phyloP scores from a whole-genome alignment of 2,329 filamentous ascomycete species.

The Trichoderma asperellum region DNA sequence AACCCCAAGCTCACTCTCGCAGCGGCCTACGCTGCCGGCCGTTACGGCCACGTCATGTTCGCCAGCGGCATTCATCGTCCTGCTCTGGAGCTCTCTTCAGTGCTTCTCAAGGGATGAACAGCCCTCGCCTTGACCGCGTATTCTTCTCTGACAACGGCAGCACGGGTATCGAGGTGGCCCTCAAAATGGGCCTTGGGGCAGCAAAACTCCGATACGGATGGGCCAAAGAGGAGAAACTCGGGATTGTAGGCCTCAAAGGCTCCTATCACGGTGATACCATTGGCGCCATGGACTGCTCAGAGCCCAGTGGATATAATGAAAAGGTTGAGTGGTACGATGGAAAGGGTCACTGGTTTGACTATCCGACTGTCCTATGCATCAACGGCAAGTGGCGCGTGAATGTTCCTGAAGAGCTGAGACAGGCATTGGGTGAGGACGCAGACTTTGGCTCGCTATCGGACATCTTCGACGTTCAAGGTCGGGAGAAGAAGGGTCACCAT shows the following conservation, averaged over 20 bases:
- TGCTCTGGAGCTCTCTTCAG: slow-evolving; percentile 69
- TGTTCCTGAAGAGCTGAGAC: slow-evolving; percentile 54
- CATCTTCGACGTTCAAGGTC: slow-evolving; percentile 62
- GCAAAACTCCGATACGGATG: slow-evolving; percentile 68
- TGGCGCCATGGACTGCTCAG: slow-evolving; percentile 82
- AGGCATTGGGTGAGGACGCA: slow-evolving; percentile 49
- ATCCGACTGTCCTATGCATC: slow-evolving; percentile 70
- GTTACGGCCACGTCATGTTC: slow-evolving; percentile 90
- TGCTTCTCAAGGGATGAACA: slow-evolving; percentile 62
- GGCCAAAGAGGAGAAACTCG: slow-evolving; percentile 61
- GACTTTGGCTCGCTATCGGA: slow-evolving; percentile 54
- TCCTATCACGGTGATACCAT: slow-evolving; percentile 90
- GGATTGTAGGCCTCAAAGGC: slow-evolving; percentile 74
- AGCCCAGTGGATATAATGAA: slow-evolving; percentile 77
- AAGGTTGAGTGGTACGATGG: slow-evolving; percentile 87
- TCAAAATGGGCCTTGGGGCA: slow-evolving; percentile 82
- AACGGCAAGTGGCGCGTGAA: slow-evolving; percentile 69
- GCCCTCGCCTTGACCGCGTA: slow-evolving; percentile 68
- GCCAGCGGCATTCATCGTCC: slow-evolving; percentile 79
- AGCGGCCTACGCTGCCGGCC: slow-evolving; percentile 78
- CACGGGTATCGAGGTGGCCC: slow-evolving; percentile 79
- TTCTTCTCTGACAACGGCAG: slow-evolving; percentile 87
- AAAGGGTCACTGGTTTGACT: slow-evolving; percentile 80
- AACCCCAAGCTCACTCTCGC: slow-evolving; percentile 72
- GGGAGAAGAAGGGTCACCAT: slow-evolving; percentile 51